Conservation (phyloP, 1,284 basidiomycete species). For the Ceratobasidium sp. region DNA sequence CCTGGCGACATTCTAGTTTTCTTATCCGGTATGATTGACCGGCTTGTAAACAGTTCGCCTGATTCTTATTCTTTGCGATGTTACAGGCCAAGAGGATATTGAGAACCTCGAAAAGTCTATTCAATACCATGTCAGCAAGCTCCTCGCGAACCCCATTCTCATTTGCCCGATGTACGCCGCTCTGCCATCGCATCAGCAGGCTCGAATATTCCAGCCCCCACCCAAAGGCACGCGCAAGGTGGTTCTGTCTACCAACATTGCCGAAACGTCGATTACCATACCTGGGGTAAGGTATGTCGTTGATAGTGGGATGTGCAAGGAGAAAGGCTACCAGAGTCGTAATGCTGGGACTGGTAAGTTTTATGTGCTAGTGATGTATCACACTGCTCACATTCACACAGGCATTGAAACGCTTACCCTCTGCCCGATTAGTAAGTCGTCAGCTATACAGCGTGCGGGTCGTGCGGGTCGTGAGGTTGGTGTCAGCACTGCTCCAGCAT, state of each 20-base stretch:
- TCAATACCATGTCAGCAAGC: conserved; percentile 67
- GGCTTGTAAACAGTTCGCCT: not conserved
- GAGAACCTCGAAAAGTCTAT: conserved; percentile 85
- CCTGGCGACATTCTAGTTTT: conserved; percentile 94
- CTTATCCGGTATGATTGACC: conserved; percentile 73
- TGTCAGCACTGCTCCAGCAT: conserved; percentile 34
- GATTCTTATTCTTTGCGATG: conserved; percentile 1
- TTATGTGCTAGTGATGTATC: conserved; percentile 24
- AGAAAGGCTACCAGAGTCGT: conserved; percentile 81
- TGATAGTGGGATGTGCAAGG: conserved; percentile 95
- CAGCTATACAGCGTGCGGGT: conserved; percentile 84
- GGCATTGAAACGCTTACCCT: conserved; percentile 90
- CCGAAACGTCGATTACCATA: conserved; percentile 98
- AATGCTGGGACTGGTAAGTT: conserved; percentile 68
- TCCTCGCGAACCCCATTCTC: conserved; percentile 55
- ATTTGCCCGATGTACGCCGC: conserved; percentile 87
- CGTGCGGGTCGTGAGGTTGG: conserved; percentile 89
- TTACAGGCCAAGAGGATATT: conserved; percentile 92
- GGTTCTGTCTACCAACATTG: conserved; percentile 94
- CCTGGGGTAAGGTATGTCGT: conserved; percentile 96
- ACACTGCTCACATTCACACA: conserved; percentile 51
- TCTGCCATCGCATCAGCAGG: conserved; percentile 80
- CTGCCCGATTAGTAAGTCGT: conserved; percentile 88
- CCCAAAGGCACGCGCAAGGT: conserved; percentile 83
- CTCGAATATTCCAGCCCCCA: conserved; percentile 78